Percentiles rank a stretch among this genome's conserved stretches.
These are phyloP conservation scores for Epichloe amarillans DNA, from an alignment of 2,329 filamentous ascomycete genomes.

Conservation along the genomic window DNA sequence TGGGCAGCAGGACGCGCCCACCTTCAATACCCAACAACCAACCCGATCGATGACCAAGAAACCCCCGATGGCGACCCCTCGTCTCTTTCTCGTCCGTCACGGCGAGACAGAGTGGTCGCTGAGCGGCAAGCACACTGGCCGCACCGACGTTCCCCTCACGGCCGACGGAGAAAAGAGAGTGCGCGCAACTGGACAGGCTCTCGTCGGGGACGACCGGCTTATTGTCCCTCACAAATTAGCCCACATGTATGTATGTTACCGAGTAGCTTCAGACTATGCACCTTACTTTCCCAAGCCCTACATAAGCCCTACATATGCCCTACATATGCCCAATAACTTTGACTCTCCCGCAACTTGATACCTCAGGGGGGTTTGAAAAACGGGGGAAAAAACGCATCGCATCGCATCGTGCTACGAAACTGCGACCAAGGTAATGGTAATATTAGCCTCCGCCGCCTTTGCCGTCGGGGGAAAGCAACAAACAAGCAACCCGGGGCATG, in stretches of 20 bases:
- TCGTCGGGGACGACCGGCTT: conserved; percentile 72
- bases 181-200: conserved; percentile 62
- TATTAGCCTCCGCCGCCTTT: background rate
- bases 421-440: background rate
- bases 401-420: background rate
- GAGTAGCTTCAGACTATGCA: background rate
- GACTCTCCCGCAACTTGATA: background rate
- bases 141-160: conserved; percentile 77
- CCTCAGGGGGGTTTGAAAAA: background rate
- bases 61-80: conserved; percentile 36
- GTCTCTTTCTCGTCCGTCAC: conserved; percentile 74
- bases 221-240: conserved; percentile 72
- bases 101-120: conserved; percentile 95
- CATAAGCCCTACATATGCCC: too few species aligned
- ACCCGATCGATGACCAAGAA: too few species aligned
- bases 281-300: background rate
- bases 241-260: conserved; percentile 56
- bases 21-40: background rate
- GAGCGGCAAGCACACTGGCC: conserved; percentile 71
- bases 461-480: too few species aligned
- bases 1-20: too few species aligned
- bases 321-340: too few species aligned
- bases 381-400: background rate
- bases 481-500: background rate
- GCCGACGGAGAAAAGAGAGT: conserved; percentile 66